phyloP scores from a whole-genome alignment of 75 land plant genomes.

The Cunninghamia lanceolata region DNA sequence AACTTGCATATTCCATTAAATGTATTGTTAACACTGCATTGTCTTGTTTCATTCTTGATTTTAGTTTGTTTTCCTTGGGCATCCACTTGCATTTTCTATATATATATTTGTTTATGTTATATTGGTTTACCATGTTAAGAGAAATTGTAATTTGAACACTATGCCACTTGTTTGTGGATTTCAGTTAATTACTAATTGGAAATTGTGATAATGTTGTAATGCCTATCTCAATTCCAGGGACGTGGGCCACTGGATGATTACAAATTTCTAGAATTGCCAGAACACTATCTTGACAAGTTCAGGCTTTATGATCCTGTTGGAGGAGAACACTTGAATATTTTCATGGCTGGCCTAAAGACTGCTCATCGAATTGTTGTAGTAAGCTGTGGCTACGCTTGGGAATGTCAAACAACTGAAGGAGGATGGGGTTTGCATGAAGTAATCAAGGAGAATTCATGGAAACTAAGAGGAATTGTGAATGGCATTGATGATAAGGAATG shows the following conservation, averaged over 20 bases:
- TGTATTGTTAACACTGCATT: neutral
- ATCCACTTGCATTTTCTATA: neutral
- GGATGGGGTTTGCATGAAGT: constrained; percentile 91
- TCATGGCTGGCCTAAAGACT: constrained; percentile 83
- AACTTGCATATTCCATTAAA: neutral
- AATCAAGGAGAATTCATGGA: constrained; percentile 80
- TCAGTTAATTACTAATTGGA: neutral
- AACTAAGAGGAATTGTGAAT: constrained; percentile 91
- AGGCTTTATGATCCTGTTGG: constrained; percentile 78
- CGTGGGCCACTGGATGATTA: constrained; percentile 92
- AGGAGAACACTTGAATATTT: constrained; percentile 89
- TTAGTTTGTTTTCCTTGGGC: neutral
- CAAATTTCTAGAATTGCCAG: constrained; percentile 59
- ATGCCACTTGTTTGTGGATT: neutral
- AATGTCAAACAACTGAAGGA: constrained; percentile 84
- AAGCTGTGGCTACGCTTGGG: constrained; percentile 94
- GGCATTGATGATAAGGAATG: constrained; percentile 91
- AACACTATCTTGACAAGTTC: constrained; percentile 62
- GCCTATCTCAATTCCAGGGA: constrained; percentile 55
- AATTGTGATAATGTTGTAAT: neutral
- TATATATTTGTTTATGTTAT: neutral
- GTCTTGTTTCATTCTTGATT: neutral
- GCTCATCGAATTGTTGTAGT: constrained; percentile 90
- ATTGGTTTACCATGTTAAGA: neutral
- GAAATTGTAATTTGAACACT: neutral